Conservation (phyloP, 768 basidiomycete species). For the Cyclocybe cylindracea region DNA sequence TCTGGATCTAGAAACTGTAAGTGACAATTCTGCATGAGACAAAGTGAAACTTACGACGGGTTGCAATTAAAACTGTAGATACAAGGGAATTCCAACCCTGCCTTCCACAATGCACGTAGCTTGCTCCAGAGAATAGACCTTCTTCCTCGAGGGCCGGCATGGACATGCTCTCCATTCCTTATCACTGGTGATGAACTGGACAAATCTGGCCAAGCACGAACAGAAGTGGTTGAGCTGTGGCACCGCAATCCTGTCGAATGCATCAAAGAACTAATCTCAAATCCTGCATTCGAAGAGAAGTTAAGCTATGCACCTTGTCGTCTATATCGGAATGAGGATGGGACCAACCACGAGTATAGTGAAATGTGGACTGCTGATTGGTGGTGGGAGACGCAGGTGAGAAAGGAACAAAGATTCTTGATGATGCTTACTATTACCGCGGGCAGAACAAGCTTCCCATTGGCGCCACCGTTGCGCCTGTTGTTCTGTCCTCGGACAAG, state of each 20-base stretch:
- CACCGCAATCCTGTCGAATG: conserved; percentile 25
- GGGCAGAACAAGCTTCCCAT: too few relatives aligned
- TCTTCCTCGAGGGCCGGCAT: conserved; percentile 22
- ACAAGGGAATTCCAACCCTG: conserved; percentile 12
- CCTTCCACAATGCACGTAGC: conserved; percentile 23
- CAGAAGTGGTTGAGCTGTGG: conserved; percentile 15
- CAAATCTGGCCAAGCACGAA: background rate
- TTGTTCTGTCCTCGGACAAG: too few relatives aligned
- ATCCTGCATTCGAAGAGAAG: conserved; percentile 29
- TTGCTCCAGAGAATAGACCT: conserved; percentile 26
- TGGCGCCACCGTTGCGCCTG: too few relatives aligned
- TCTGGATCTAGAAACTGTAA: conserved; percentile 28
- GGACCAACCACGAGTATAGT: conserved; percentile 32
- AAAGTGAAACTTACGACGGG: too few relatives aligned
- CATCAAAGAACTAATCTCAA: conserved; percentile 32
- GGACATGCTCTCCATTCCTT: conserved; percentile 20
- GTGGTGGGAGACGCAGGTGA: conserved; percentile 49
- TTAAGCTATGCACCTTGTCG: too few relatives aligned
- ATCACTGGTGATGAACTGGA: conserved; percentile 13
- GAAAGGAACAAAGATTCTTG: too few relatives aligned
- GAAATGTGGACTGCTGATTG: conserved; percentile 47
- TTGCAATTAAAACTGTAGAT: conserved; percentile 12
- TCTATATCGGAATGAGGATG: too few relatives aligned
- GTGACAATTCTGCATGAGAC: too few relatives aligned
- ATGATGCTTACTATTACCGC: too few relatives aligned